Evolutionary conservation across 2,329 filamentous ascomycete species (phyloP).

Genomic region (Scedosporium apiospermum): DNA sequence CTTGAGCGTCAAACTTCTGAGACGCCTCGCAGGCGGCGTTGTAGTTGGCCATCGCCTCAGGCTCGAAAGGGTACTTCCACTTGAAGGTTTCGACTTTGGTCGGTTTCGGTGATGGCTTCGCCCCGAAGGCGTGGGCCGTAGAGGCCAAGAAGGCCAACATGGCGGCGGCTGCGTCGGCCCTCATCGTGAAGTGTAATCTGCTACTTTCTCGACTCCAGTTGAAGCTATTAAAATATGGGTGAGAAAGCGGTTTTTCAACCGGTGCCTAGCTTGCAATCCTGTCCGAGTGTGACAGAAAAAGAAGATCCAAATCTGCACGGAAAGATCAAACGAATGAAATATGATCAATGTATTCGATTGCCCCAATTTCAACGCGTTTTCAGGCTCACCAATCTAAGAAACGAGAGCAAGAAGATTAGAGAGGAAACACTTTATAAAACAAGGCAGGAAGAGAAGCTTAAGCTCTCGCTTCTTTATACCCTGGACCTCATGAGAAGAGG

Average conservation of each 20-base stretch:
- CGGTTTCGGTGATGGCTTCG: slow-evolving; percentile 19
- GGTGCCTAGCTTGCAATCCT: too few species aligned
- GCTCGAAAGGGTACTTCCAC: slow-evolving; percentile 31
- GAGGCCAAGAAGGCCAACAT: slow-evolving; percentile 9
- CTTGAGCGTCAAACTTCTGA: slow-evolving; percentile 24
- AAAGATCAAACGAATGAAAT: not conserved
- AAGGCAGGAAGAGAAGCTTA: not conserved
- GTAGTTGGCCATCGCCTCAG: slow-evolving; percentile 19
- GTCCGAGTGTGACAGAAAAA: too few species aligned
- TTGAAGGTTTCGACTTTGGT: slow-evolving; percentile 27
- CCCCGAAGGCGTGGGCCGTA: slow-evolving; percentile 16
- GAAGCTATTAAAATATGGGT: not conserved
- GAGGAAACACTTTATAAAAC: not conserved
- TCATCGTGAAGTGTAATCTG: not conserved
- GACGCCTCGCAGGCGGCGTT: slow-evolving; percentile 23
- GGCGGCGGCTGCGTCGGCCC: not conserved
- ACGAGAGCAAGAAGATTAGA: not conserved
- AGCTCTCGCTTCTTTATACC: not conserved
- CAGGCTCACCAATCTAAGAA: too few species aligned
- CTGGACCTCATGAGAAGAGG: not conserved
- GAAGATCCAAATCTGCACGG: not conserved
- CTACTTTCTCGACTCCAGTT: not conserved
- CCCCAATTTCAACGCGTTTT: too few species aligned
- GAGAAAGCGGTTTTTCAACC: not conserved
- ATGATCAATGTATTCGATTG: too few species aligned